Evolutionary conservation across 73 alveolate species (phyloP), one percentile per base, ranked within the genome.

Genomic region (Strombidium stylifer): DNA sequence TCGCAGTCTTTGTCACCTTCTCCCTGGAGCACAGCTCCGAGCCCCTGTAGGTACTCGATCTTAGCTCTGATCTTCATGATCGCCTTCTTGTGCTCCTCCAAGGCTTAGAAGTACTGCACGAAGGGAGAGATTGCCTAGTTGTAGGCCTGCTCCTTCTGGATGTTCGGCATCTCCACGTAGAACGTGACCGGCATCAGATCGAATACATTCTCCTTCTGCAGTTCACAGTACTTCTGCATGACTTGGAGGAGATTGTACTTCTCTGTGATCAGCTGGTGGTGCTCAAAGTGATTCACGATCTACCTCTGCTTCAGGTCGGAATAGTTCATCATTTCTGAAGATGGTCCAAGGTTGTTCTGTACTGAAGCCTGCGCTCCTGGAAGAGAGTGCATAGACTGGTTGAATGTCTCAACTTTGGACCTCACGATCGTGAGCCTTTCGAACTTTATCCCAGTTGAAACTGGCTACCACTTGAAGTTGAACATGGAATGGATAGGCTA

Each of bases 401-500:
- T 10, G 41, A 23, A 28, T 60, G 61, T 4, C 75, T n/a, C 75
- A 16, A 28, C 70, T 21, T 67, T 67, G 30, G 81, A 50, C 24
- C 40, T 67, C 11, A 32, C 25, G 7, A 57, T 69, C 14, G 52
- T 24, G 24, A 67, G 81, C 21, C 81, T 21, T 10, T 67, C 66
- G 49, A 67, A 67, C 28, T 50, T 67, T 31, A 67, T 67, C 1
- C 81, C 81, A 51, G 40, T 26, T 15, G 70, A 50, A 10, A 67
- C 81, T 15, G 81, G 81, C 48, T 67, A 35, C 81, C 81, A 67
- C 35, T 67, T 67, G 41, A 67, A 67, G 59, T 67, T 67, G 44
- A 39, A 60, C 42, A 60, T 25, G 12, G 61, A 40, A 23, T 60
- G 75, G 8, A 60, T 49, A 5, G 75, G 62, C 2, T 55, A 67